phyloP scores from a whole-genome alignment of 768 basidiomycete genomes.

The Tephrocybe sp. region DNA sequence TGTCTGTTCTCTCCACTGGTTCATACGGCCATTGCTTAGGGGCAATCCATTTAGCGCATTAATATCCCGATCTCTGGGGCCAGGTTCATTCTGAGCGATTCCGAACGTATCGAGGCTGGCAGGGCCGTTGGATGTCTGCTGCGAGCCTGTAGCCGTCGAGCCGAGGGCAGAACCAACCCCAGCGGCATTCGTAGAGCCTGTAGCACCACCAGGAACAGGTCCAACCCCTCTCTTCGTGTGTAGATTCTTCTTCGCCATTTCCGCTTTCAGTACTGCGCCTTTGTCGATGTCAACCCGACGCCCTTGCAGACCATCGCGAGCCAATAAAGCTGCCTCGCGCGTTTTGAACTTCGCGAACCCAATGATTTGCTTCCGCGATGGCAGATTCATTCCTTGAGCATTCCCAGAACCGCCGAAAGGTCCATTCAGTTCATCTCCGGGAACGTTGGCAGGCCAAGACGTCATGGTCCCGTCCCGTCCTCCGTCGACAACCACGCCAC shows the following conservation, averaged over 20 bases:
- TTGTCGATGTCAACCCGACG: slow-evolving; percentile 91
- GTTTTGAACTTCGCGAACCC: slow-evolving; percentile 97
- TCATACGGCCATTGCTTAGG: slow-evolving; percentile 34
- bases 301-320: slow-evolving; percentile 87
- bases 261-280: slow-evolving; percentile 91
- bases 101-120: slow-evolving; percentile 23
- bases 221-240: slow-evolving; percentile 93
- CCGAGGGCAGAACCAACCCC: slow-evolving; percentile 18
- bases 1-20: slow-evolving; percentile 36
- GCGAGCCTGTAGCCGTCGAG: slow-evolving; percentile 16
- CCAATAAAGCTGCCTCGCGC: slow-evolving; percentile 82
- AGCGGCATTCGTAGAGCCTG: slow-evolving; percentile 19
- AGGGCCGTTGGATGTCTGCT: slow-evolving; percentile 23
- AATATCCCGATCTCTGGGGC: slow-evolving; percentile 47
- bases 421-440: slow-evolving; percentile 30
- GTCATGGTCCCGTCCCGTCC: slow-evolving; percentile 72
- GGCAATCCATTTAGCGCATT: slow-evolving; percentile 49
- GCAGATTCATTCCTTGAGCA: slow-evolving; percentile 35
- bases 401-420: slow-evolving; percentile 29
- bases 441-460: slow-evolving; percentile 57
- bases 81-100: slow-evolving; percentile 27
- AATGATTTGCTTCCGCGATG: slow-evolving; percentile 93
- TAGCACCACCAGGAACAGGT: slow-evolving; percentile 41
- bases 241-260: slow-evolving; percentile 99
- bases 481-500: slow-evolving; percentile 78